These are phyloP conservation scores for Heliamphora exappendiculata DNA, from an alignment of 148 eudicot genomes.

Conservation along the genomic window DNA sequence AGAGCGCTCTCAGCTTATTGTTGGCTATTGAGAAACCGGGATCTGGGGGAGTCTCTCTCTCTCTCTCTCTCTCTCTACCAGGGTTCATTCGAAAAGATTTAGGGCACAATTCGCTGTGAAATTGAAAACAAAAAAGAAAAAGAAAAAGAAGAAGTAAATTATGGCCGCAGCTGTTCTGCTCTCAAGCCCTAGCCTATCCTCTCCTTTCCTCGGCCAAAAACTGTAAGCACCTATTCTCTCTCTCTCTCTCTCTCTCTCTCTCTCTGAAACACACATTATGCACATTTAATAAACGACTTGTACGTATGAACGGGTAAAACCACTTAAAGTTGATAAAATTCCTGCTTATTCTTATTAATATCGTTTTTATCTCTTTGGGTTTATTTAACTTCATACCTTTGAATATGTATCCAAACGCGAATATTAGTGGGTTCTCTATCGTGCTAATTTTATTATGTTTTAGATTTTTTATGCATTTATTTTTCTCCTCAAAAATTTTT, in stretches of 20 bases:
- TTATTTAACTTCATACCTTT: neutral
- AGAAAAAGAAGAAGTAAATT: too few species aligned
- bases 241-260: neutral
- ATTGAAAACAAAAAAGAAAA: too few species aligned
- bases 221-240: too few species aligned
- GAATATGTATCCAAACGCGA: neutral
- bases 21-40: too few species aligned
- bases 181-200: conserved; percentile 43
- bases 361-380: neutral
- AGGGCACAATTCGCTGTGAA: too few species aligned
- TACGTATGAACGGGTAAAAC: neutral
- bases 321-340: conserved; percentile 2
- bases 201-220: conserved; percentile 37
- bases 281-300: neutral
- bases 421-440: neutral
- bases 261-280: neutral
- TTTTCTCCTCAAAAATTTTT: neutral
- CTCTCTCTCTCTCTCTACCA: too few species aligned
- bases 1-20: too few species aligned
- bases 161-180: conserved; percentile 46
- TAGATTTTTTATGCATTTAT: neutral
- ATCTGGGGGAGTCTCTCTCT: too few species aligned
- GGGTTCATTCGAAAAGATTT: too few species aligned
- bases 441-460: neutral
- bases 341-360: neutral